phyloP scores from a whole-genome alignment of 192 early-diverging fungal species.

The Coemansia sp. region DNA sequence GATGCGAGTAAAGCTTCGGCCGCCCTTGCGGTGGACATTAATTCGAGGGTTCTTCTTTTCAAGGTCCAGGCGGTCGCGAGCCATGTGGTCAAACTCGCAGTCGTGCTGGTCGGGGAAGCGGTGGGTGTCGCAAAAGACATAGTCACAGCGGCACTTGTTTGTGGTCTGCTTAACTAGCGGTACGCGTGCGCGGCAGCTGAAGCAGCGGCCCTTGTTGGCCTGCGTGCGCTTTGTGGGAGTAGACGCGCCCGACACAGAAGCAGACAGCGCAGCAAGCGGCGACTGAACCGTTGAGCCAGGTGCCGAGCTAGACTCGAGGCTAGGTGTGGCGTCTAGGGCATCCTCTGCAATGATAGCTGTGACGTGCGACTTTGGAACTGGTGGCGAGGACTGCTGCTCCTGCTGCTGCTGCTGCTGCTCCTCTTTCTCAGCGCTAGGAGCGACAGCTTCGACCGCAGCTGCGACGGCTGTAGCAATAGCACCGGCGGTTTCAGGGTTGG shows the following conservation, averaged over 20 bases:
- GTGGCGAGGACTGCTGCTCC: neutral
- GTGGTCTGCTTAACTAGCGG: slow-evolving; percentile 74
- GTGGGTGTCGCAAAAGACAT: slow-evolving; percentile 74
- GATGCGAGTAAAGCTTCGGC: slow-evolving; percentile 72
- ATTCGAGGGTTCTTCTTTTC: slow-evolving; percentile 74
- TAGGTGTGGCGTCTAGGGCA: slow-evolving; percentile 1
- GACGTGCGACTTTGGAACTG: slow-evolving; percentile 18
- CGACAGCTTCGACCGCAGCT: neutral
- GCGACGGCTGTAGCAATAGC: slow-evolving; percentile 8
- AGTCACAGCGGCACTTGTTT: slow-evolving; percentile 76
- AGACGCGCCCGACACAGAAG: slow-evolving; percentile 38
- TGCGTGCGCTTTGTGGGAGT: slow-evolving; percentile 54
- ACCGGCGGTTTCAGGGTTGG: slow-evolving; percentile 10
- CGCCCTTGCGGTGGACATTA: slow-evolving; percentile 71
- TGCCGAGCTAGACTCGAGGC: slow-evolving; percentile 19
- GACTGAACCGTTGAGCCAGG: slow-evolving; percentile 30
- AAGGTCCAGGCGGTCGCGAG: slow-evolving; percentile 65
- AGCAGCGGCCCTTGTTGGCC: slow-evolving; percentile 69
- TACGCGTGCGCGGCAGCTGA: slow-evolving; percentile 67
- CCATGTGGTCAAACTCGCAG: slow-evolving; percentile 77
- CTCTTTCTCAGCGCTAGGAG: neutral
- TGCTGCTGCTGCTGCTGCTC: neutral
- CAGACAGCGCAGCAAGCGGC: slow-evolving; percentile 25
- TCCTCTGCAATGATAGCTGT: slow-evolving; percentile 10
- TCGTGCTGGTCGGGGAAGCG: slow-evolving; percentile 69